Evolutionary conservation across 345 rosid genomes (phyloP).

Genomic region (Toxicodendron radicans): DNA sequence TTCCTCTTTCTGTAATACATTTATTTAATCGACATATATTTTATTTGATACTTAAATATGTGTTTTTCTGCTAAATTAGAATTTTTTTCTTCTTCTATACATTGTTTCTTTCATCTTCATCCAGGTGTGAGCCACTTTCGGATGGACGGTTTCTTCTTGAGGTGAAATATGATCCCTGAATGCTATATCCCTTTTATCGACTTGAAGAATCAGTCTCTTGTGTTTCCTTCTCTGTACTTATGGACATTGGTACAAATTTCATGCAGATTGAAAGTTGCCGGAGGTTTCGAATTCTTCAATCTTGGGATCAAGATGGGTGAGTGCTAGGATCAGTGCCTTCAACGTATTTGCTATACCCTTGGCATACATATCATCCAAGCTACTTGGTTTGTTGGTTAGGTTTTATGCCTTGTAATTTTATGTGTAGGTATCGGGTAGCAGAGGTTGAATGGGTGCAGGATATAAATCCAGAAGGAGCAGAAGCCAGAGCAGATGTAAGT

Average conservation of each 20-base stretch:
- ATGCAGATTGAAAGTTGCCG: constrained; percentile 83
- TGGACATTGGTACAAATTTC: constrained; percentile 2
- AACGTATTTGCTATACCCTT: not conserved
- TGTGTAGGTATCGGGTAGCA: constrained; percentile 78
- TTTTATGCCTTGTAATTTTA: constrained; percentile 19
- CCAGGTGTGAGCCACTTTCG: constrained; percentile 92
- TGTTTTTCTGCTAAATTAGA: constrained; percentile 2
- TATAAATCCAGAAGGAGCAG: constrained; percentile 45
- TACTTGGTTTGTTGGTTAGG: constrained; percentile 7
- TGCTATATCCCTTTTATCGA: not conserved
- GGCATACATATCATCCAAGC: not conserved
- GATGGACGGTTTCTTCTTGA: constrained; percentile 87
- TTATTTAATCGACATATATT: not conserved
- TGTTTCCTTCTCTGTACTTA: not conserved
- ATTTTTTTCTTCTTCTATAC: not conserved
- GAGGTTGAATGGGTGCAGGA: constrained; percentile 93
- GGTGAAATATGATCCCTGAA: constrained; percentile 38
- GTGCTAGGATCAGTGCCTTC: constrained; percentile 29
- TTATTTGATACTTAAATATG: not conserved
- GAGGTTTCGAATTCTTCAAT: constrained; percentile 68
- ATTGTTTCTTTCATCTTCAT: constrained; percentile 23
- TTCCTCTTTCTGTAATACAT: not conserved
- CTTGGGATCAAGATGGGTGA: constrained; percentile 98
- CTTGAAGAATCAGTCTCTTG: not conserved
- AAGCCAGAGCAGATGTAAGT: constrained; percentile 56